Conservation (phyloP, 2,329 filamentous ascomycete genomes). For the Teratosphaeria pseudoeucalypti region DNA sequence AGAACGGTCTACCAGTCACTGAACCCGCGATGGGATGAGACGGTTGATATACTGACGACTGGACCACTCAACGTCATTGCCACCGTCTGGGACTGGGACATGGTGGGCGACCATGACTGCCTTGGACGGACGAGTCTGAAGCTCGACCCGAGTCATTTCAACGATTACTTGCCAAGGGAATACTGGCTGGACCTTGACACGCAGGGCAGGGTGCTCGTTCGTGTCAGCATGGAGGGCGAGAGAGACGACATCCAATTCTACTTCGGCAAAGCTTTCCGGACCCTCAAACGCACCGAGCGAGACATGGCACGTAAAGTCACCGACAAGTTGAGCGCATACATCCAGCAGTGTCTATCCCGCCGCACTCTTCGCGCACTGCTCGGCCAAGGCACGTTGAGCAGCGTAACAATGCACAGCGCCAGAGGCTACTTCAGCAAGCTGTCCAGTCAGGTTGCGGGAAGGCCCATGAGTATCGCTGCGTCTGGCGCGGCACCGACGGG, state of each 20-base stretch:
- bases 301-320: slow-evolving; percentile 98
- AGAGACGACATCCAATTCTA: slow-evolving; percentile 97
- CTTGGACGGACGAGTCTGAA: slow-evolving; percentile 95
- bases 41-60: slow-evolving; percentile 87
- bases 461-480: slow-evolving; percentile 15
- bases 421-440: slow-evolving; percentile 50
- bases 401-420: slow-evolving; percentile 51
- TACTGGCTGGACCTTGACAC: slow-evolving; percentile 98
- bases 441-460: slow-evolving; percentile 27
- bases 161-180: slow-evolving; percentile 88
- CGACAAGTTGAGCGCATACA: slow-evolving; percentile 94
- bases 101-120: slow-evolving; percentile 93
- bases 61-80: slow-evolving; percentile 89
- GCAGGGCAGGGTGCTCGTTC: slow-evolving; percentile 76
- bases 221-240: slow-evolving; percentile 98
- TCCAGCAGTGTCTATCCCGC: slow-evolving; percentile 76
- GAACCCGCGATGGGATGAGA: slow-evolving; percentile 95
- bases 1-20: slow-evolving; percentile 81
- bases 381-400: slow-evolving; percentile 52
- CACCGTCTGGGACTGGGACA: slow-evolving; percentile 97
- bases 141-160: slow-evolving; percentile 93
- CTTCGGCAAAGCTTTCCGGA: slow-evolving; percentile 92
- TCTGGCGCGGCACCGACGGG: background rate
- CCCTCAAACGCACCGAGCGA: slow-evolving; percentile 86
- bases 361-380: slow-evolving; percentile 68